Conservation (phyloP, 2,329 filamentous ascomycete species). For the Aureobasidium leucospermi region DNA sequence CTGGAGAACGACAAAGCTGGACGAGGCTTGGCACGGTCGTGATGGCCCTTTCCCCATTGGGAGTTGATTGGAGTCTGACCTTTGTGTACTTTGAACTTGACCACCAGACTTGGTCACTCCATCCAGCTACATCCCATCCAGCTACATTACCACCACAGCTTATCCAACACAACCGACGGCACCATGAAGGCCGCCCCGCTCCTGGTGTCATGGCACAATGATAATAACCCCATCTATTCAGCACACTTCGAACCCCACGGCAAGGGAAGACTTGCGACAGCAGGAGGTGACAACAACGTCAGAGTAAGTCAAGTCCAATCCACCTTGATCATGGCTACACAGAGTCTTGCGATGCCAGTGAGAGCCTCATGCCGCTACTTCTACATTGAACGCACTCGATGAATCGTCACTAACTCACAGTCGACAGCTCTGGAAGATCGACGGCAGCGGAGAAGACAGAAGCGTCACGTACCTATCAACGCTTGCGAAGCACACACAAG, state of each 20-base stretch:
- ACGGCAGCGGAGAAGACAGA: slow-evolving; percentile 73
- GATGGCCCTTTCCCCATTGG: not conserved
- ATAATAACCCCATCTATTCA: slow-evolving; percentile 94
- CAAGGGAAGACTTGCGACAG: slow-evolving; percentile 86
- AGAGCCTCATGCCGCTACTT: too few relatives aligned
- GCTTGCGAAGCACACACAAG: slow-evolving; percentile 86
- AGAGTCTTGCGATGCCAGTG: too few relatives aligned
- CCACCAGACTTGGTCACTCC: not conserved
- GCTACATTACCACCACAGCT: not conserved
- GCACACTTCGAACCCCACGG: slow-evolving; percentile 91
- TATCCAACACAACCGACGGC: not conserved
- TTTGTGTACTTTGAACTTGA: not conserved
- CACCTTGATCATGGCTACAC: not conserved
- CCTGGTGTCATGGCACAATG: slow-evolving; percentile 98
- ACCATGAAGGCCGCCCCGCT: slow-evolving; percentile 91
- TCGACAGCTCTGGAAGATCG: slow-evolving; percentile 79
- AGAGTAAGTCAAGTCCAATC: slow-evolving; percentile 52
- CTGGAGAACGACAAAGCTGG: too few relatives aligned
- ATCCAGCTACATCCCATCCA: not conserved
- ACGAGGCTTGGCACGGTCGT: not conserved
- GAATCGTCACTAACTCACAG: not conserved
- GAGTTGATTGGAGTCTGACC: not conserved
- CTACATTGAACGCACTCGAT: slow-evolving; percentile 13
- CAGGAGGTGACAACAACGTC: slow-evolving; percentile 93
- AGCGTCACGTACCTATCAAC: slow-evolving; percentile 90